A percentile compares a stretch with the other conserved stretches of the same genome.
Conservation (phyloP, 805 yeast genomes). For the Yamadazyma akitaensis region DNA sequence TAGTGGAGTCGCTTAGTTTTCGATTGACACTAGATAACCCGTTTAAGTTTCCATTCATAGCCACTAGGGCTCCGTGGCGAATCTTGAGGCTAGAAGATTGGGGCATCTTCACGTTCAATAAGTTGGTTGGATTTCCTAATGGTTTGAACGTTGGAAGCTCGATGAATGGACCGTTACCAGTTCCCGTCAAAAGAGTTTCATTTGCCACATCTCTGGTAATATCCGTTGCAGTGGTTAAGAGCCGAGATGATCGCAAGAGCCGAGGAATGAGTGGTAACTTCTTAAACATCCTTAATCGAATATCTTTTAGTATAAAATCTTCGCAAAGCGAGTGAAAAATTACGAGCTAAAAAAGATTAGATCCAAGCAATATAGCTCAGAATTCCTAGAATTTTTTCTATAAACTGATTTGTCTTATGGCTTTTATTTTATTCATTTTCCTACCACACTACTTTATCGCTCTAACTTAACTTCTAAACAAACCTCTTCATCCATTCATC, state of each 20-base stretch:
- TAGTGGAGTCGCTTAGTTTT: slow-evolving; percentile 10
- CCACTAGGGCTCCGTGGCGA: slow-evolving; percentile 34
- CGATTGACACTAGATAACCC: slow-evolving; percentile 11
- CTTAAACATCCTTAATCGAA: neutral
- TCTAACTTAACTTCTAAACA: slow-evolving; percentile 11
- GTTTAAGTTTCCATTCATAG: slow-evolving; percentile 39
- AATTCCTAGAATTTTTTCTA: neutral
- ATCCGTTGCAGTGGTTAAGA: slow-evolving; percentile 1
- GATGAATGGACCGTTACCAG: slow-evolving; percentile 46
- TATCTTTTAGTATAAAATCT: neutral
- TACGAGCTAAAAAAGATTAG: neutral
- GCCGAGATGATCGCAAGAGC: neutral
- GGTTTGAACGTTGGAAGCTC: slow-evolving; percentile 42
- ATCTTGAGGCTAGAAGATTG: slow-evolving; percentile 22
- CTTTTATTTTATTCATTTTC: neutral
- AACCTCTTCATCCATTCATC: slow-evolving; percentile 29
- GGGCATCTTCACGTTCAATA: slow-evolving; percentile 45
- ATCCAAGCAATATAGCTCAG: too few species aligned
- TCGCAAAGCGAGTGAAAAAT: neutral
- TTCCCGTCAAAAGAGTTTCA: slow-evolving; percentile 27
- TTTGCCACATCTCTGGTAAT: slow-evolving; percentile 8
- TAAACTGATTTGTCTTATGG: too few species aligned
- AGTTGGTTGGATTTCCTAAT: slow-evolving; percentile 34
- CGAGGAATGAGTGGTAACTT: neutral
- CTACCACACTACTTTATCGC: neutral